Conservation (phyloP, 805 yeast genomes). For the Yarrowia porcina region DNA sequence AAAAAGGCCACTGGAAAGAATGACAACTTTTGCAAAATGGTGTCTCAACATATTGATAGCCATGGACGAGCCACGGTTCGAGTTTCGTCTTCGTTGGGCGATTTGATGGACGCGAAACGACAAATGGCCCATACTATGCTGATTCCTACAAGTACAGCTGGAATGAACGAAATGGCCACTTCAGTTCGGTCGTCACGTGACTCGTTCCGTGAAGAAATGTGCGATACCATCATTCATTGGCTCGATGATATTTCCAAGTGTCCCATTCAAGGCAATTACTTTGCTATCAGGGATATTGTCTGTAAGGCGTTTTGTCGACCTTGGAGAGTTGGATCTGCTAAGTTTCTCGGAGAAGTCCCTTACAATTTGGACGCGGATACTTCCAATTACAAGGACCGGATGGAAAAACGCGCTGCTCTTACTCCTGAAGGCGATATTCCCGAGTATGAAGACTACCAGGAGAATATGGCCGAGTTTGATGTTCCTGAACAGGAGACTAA, state of each 20-base stretch:
- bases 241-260: constrained; percentile 55
- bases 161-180: constrained; percentile 59
- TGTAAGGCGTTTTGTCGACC: constrained; percentile 57
- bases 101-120: constrained; percentile 53
- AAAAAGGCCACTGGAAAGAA: constrained; percentile 61
- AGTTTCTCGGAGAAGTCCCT: constrained; percentile 13
- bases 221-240: constrained; percentile 69
- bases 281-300: constrained; percentile 48
- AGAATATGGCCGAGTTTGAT: neutral
- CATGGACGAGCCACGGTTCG: constrained; percentile 70
- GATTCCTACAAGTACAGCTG: constrained; percentile 40
- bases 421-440: constrained; percentile 21
- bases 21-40: constrained; percentile 66
- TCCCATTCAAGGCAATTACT: constrained; percentile 50
- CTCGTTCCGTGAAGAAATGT: constrained; percentile 75
- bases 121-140: constrained; percentile 30
- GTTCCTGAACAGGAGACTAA: constrained; percentile 5
- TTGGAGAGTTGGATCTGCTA: constrained; percentile 56
- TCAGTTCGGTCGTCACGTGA: constrained; percentile 68
- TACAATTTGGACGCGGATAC: neutral
- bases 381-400: neutral
- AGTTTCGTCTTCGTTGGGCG: constrained; percentile 50
- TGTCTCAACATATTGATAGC: constrained; percentile 57
- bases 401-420: constrained; percentile 18
- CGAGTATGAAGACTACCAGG: constrained; percentile 18